These are phyloP conservation scores for Nakazawaea holstii DNA, from an alignment of 805 yeast genomes.

Conservation along the genomic window DNA sequence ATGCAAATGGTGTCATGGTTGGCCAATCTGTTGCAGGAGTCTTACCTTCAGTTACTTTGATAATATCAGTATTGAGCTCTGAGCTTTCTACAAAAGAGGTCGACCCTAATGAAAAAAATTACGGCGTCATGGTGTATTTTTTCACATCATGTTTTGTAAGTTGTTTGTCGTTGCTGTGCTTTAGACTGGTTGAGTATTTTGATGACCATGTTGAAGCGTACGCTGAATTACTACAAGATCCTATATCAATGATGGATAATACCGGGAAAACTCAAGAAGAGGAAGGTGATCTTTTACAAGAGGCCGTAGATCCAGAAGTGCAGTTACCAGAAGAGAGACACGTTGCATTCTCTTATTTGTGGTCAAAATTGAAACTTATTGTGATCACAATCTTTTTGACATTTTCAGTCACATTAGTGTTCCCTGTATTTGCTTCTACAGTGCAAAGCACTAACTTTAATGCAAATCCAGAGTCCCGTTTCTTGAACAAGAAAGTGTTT, in stretches of 20 bases:
- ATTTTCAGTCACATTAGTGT: conserved; percentile 68
- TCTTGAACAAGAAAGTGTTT: conserved; percentile 43
- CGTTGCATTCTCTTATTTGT: conserved; percentile 56
- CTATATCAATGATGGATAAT: conserved; percentile 14
- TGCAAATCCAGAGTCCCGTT: conserved; percentile 17
- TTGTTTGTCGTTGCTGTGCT: conserved; percentile 9
- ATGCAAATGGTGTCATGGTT: conserved; percentile 86
- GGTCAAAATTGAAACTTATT: conserved; percentile 57
- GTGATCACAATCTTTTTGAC: conserved; percentile 68
- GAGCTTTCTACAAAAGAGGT: conserved; percentile 6
- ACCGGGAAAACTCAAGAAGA: background rate
- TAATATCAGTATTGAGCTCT: conserved; percentile 41
- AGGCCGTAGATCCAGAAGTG: background rate
- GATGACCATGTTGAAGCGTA: conserved; percentile 15
- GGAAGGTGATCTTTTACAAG: background rate
- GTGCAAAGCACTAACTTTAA: conserved; percentile 45
- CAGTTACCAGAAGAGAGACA: conserved; percentile 18
- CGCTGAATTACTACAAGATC: conserved; percentile 20
- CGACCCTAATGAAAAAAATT: background rate
- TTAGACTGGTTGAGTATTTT: conserved; percentile 18
- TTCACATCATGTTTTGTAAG: conserved; percentile 19
- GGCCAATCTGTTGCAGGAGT: conserved; percentile 97
- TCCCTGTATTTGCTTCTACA: conserved; percentile 86
- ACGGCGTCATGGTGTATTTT: conserved; percentile 29
- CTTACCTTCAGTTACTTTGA: conserved; percentile 71